Evolutionary conservation across 352 stramenopile genomes (phyloP).

Genomic region (Phytophthora meadii): DNA sequence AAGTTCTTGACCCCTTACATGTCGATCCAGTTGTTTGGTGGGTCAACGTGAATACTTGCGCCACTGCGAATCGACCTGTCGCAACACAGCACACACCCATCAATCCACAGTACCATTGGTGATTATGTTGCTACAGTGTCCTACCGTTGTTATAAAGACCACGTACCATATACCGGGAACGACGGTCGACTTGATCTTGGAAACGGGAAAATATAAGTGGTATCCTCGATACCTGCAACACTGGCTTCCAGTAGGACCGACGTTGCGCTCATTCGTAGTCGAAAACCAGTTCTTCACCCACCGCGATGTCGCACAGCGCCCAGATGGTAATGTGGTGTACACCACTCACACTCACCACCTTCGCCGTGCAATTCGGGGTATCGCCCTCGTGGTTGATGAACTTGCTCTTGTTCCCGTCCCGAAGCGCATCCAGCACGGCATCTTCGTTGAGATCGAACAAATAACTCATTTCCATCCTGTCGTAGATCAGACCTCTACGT

Average conservation of each 20-base stretch:
- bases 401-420: constrained; percentile 92
- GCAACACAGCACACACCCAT: not conserved
- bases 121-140: not conserved
- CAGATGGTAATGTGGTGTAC: constrained; percentile 92
- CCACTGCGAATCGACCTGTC: not conserved
- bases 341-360: constrained; percentile 84
- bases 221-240: constrained; percentile 9
- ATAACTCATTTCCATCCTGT: constrained; percentile 84
- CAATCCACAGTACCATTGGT: constrained; percentile 6
- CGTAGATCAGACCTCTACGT: constrained; percentile 77
- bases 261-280: constrained; percentile 68
- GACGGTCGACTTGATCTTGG: not conserved
- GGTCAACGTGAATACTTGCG: too few relatives aligned
- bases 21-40: too few relatives aligned
- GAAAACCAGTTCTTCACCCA: constrained; percentile 72
- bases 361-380: constrained; percentile 75
- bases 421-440: constrained; percentile 86
- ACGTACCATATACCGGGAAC: constrained; percentile 11
- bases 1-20: too few relatives aligned
- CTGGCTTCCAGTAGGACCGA: constrained; percentile 66
- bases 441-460: constrained; percentile 94
- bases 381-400: constrained; percentile 85
- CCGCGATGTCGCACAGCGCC: constrained; percentile 77
- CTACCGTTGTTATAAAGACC: not conserved
- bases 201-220: constrained; percentile 17